Percentiles rank a stretch among this genome's conserved stretches.
Evolutionary conservation across 2,329 filamentous ascomycete genomes (phyloP).

Genomic region (Botryotinia narcissicola): DNA sequence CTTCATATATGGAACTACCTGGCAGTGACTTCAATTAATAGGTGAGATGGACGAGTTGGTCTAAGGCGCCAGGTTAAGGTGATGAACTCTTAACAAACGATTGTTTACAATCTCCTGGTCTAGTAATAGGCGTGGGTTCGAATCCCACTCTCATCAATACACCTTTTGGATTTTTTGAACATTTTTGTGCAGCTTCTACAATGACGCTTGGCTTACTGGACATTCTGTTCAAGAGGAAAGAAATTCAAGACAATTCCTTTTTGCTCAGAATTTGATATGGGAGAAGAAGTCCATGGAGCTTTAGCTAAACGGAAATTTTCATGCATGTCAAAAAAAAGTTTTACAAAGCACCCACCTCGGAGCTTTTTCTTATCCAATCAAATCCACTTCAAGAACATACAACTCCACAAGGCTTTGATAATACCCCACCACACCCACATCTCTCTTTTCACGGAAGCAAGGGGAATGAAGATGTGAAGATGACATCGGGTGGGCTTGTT

Average conservation of each 20-base stretch:
- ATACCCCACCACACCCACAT: conserved; percentile 3
- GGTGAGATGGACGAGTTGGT: conserved; percentile 18
- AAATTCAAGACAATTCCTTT: not conserved
- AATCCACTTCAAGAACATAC: not conserved
- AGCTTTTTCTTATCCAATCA: conserved; percentile 1
- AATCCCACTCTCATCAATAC: conserved; percentile 10
- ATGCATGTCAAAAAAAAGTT: not conserved
- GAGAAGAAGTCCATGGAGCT: no score
- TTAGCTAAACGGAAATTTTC: not conserved
- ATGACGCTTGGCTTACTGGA: not conserved
- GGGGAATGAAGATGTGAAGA: not conserved
- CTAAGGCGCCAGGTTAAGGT: conserved; percentile 19
- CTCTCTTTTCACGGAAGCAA: not conserved
- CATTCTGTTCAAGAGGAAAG: not conserved
- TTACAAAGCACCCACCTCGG: conserved; percentile 2
- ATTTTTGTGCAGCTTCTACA: not conserved
- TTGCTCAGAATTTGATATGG: not conserved
- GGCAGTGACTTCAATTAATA: rapidly evolving
- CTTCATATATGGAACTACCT: not conserved
- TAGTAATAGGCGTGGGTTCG: conserved; percentile 16
- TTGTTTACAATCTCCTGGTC: conserved; percentile 13
- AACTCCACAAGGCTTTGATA: conserved; percentile 5
- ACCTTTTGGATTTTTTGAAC: not conserved
- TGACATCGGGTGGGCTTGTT: not conserved
- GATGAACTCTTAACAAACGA: not conserved